These are phyloP conservation scores for Cenococcum geophilum DNA, from an alignment of 495 filamentous ascomycete species.

Conservation along the genomic window DNA sequence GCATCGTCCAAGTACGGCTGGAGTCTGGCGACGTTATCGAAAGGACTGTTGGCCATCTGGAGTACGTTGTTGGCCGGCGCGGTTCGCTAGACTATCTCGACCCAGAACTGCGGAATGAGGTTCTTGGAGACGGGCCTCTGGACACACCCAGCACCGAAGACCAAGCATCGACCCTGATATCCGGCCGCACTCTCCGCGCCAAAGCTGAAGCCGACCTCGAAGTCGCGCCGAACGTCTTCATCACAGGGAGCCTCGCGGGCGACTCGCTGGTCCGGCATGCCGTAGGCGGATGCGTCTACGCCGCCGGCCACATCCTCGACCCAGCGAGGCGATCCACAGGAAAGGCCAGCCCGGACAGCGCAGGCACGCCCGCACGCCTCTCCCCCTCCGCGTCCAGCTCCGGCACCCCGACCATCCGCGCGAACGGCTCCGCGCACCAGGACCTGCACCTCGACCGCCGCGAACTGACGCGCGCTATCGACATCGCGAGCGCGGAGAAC, in stretches of 20 bases:
- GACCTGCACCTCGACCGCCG: conserved; percentile 32
- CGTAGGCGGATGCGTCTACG: conserved; percentile 55
- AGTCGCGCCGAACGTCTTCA: conserved; percentile 51
- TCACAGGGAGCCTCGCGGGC: conserved; percentile 58
- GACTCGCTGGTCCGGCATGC: conserved; percentile 61
- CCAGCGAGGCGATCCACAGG: neutral
- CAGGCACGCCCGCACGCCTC: neutral
- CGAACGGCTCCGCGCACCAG: conserved; percentile 27
- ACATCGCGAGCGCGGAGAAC: conserved; percentile 27
- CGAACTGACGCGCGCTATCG: conserved; percentile 23
- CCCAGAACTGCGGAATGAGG: conserved; percentile 45
- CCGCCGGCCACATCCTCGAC: conserved; percentile 50
- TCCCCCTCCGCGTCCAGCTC: neutral
- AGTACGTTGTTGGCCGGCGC: conserved; percentile 58
- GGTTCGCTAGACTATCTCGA: conserved; percentile 54
- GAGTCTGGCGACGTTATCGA: conserved; percentile 45
- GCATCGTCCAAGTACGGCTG: conserved; percentile 45
- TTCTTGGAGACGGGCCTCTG: conserved; percentile 36
- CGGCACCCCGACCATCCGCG: conserved; percentile 2
- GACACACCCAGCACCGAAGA: conserved; percentile 15
- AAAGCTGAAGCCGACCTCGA: conserved; percentile 51
- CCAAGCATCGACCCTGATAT: conserved; percentile 38
- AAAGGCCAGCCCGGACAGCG: neutral
- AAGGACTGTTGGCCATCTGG: conserved; percentile 45
- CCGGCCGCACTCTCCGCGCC: conserved; percentile 51